A percentile compares a stretch with the other conserved stretches of the same genome.
Evolutionary conservation across 805 yeast genomes (phyloP).

Genomic region (Starmerella stellata): DNA sequence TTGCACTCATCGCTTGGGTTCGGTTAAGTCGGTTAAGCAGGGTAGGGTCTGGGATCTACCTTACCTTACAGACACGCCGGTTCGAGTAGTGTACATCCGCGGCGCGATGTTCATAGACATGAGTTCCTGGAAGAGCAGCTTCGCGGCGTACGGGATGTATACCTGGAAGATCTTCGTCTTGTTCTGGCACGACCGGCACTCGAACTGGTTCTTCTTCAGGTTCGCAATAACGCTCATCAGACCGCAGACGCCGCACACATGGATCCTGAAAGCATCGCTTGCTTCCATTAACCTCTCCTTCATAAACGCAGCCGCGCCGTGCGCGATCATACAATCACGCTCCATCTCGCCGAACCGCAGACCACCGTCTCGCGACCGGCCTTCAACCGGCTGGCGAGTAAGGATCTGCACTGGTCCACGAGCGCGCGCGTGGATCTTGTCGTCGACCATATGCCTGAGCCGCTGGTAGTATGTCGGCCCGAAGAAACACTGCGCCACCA

Average conservation of each 20-base stretch:
- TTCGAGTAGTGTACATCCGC: conserved; percentile 84
- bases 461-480: conserved; percentile 99
- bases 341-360: conserved; percentile 99
- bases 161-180: conserved; percentile 96
- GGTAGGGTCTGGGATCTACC: too few relatives aligned
- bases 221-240: conserved; percentile 96
- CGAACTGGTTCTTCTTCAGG: conserved; percentile 91
- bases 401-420: conserved; percentile 96
- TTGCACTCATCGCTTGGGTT: too few relatives aligned
- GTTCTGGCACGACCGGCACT: conserved; percentile 95
- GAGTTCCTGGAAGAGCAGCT: conserved; percentile 90
- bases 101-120: conserved; percentile 99
- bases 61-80: conserved; percentile 31
- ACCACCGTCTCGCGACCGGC: conserved; percentile 99
- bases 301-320: conserved; percentile 96
- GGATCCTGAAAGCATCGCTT: conserved; percentile 96
- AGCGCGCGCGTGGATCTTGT: conserved; percentile 96
- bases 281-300: conserved; percentile 98
- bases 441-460: conserved; percentile 97
- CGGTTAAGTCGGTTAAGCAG: too few relatives aligned
- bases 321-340: conserved; percentile 99
- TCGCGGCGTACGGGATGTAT: conserved; percentile 96
- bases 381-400: conserved; percentile 97
- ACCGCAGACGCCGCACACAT: conserved; percentile 96
- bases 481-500: conserved; percentile 95